A percentile compares a stretch with the other conserved stretches of the same genome.
These are phyloP conservation scores for Phyllosticta citrichinensis DNA, from an alignment of 2,329 filamentous ascomycete genomes.

Conservation along the genomic window DNA sequence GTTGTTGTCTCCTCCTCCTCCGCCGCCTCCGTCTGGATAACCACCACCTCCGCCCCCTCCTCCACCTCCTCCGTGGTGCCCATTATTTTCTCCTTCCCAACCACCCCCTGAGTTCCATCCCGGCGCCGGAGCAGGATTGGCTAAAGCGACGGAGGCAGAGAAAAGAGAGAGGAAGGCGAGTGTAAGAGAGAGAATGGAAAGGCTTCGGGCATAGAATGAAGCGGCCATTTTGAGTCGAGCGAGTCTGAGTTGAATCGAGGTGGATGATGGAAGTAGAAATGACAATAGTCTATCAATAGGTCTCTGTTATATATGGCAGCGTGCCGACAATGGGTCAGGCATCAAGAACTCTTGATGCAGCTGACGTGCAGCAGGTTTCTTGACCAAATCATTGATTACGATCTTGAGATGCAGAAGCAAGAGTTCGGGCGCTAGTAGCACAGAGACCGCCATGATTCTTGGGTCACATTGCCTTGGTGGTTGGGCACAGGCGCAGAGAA, in stretches of 20 bases:
- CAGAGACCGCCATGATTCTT: neutral
- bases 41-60: neutral
- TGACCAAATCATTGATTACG: neutral
- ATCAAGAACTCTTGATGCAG: conserved; percentile 2
- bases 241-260: neutral
- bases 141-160: neutral
- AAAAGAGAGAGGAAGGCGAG: neutral
- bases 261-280: neutral
- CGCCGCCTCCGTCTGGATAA: neutral
- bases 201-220: neutral
- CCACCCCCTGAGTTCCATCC: neutral
- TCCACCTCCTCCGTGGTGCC: neutral
- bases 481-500: neutral
- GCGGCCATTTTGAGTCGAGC: neutral
- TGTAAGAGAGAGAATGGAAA: neutral
- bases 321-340: conserved; percentile 7
- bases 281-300: neutral
- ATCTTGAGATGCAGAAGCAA: conserved; percentile 10
- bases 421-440: conserved; percentile 17
- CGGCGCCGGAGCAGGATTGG: neutral
- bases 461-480: neutral
- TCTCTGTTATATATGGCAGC: neutral
- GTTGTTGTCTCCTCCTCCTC: neutral
- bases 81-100: neutral
- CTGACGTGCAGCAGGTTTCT: conserved; percentile 11